These are phyloP conservation scores for Phylloporus arenicola DNA, from an alignment of 768 basidiomycete species.

Conservation along the genomic window DNA sequence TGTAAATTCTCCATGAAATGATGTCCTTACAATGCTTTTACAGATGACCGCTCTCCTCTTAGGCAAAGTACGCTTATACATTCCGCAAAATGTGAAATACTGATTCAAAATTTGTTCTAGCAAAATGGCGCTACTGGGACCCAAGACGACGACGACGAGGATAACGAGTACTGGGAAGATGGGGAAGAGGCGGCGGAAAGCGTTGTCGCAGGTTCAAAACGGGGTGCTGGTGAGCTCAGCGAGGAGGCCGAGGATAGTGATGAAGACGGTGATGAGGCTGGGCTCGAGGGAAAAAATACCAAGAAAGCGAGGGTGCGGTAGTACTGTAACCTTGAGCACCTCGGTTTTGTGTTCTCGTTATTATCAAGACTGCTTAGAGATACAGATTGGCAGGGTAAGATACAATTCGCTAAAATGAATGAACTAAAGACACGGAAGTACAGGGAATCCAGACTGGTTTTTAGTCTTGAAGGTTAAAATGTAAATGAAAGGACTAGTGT, in stretches of 20 bases:
- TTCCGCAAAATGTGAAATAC: background rate
- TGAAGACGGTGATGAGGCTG: slow-evolving; percentile 5
- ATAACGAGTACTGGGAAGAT: slow-evolving; percentile 15
- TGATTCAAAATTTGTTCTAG: background rate
- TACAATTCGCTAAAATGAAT: background rate
- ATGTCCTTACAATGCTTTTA: slow-evolving; percentile 3
- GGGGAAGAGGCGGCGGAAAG: slow-evolving; percentile 9
- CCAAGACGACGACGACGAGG: slow-evolving; percentile 19
- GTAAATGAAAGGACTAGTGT: background rate
- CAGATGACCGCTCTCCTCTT: slow-evolving; percentile 25
- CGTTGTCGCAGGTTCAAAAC: slow-evolving; percentile 20
- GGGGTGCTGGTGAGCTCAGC: slow-evolving; percentile 19
- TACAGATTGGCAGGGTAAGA: background rate
- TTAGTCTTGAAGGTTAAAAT: background rate
- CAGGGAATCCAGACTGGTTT: background rate
- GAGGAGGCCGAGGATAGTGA: slow-evolving; percentile 9
- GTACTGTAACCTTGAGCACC: background rate
- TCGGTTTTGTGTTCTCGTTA: slow-evolving; percentile 1
- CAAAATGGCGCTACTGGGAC: slow-evolving; percentile 9
- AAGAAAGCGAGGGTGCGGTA: slow-evolving; percentile 27
- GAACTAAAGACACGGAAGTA: background rate
- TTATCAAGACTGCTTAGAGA: background rate
- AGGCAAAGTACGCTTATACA: slow-evolving; percentile 10
- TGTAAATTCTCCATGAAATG: background rate
- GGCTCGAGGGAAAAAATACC: slow-evolving; percentile 1